Evolutionary conservation across 768 basidiomycete genomes (phyloP).

Genomic region (Rhizopogon vinicolor): DNA sequence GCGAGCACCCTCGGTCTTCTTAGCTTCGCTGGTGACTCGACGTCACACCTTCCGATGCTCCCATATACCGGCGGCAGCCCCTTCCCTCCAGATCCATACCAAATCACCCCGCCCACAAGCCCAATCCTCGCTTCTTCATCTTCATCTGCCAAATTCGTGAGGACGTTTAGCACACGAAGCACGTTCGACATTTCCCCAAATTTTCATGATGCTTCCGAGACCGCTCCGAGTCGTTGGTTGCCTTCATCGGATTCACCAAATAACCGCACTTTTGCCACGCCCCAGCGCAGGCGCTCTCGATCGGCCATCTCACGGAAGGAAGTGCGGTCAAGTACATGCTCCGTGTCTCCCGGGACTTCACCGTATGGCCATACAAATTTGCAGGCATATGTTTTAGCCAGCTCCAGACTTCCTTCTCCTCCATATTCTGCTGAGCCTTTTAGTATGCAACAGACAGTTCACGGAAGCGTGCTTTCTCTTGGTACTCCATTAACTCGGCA

Average conservation of each 20-base stretch:
- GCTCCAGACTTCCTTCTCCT: constrained; percentile 22
- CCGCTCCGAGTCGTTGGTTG: constrained; percentile 3
- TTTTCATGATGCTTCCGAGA: constrained; percentile 7
- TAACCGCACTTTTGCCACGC: constrained; percentile 10
- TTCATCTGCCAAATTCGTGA: constrained; percentile 7
- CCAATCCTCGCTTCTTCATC: constrained; percentile 4
- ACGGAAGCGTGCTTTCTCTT: constrained; percentile 21
- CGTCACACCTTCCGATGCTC: constrained; percentile 24
- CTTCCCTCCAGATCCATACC: constrained; percentile 29
- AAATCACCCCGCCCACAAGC: constrained; percentile 9
- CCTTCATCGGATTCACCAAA: constrained; percentile 10
- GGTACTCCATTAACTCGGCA: not conserved
- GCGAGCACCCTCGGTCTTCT: constrained; percentile 35
- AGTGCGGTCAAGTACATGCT: constrained; percentile 14
- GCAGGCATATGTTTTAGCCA: constrained; percentile 21
- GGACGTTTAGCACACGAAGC: constrained; percentile 20
- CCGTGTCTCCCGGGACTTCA: constrained; percentile 22
- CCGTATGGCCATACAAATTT: constrained; percentile 27
- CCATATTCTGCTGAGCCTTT: constrained; percentile 22
- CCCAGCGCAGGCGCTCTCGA: constrained; percentile 29
- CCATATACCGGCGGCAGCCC: constrained; percentile 25
- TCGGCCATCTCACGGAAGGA: constrained; percentile 29
- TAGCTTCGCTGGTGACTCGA: constrained; percentile 26
- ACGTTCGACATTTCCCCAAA: constrained; percentile 14
- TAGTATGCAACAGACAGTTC: constrained; percentile 19